Base-by-base conservation (phyloP, 176 grass and related monocot species). In the Typha latifolia region DNA sequence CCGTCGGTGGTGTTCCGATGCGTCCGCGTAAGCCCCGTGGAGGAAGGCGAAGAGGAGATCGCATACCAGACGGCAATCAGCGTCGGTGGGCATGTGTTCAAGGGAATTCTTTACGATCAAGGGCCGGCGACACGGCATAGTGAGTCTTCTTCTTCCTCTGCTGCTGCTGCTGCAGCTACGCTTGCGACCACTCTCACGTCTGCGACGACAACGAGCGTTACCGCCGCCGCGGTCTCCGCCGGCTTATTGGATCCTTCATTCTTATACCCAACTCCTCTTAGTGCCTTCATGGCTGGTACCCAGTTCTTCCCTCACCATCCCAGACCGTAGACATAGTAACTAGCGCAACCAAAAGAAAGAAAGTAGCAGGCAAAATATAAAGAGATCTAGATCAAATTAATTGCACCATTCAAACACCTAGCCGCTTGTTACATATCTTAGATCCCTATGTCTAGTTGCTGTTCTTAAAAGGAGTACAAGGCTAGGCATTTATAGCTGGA, bases 281-380 rank as follows among this genome's bases (percentile, higher is more conserved):
- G 72, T 48, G 82, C 82, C 23, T 80, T 85, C 77, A 80, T 85
- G 77, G 77, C 82, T 50, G 82, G 82, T 75, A 85, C 82, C 23
- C 82, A 85, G 78, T 85, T 85, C 72, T 85, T 85, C 67, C 77
- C 77, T 51, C 82, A 85, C 61, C 77, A 85, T 43, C 72, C 67
- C 29, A 80, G 82, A 56, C 77, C 71, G 16, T 85, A 69, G 53
- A 18, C 4, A 55, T 18, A 52, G 15, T 12, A 53, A 53, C 51
- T 53, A 53, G 12, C 51, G n/a, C 13, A 51, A 14, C 10, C 12
- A 51, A 51, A 51, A 51, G 49, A 51, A 14, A 51, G 49, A 51
- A 53, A n/a, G 4, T 13, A 53, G 51, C 13, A n/a, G 16, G 13
- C 12, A 16, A 53, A n/a, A 53, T 3, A 53, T 3, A 53, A n/a